Base-by-base conservation (phyloP, 2,329 filamentous ascomycete genomes). In the Cordyceps farinosa region DNA sequence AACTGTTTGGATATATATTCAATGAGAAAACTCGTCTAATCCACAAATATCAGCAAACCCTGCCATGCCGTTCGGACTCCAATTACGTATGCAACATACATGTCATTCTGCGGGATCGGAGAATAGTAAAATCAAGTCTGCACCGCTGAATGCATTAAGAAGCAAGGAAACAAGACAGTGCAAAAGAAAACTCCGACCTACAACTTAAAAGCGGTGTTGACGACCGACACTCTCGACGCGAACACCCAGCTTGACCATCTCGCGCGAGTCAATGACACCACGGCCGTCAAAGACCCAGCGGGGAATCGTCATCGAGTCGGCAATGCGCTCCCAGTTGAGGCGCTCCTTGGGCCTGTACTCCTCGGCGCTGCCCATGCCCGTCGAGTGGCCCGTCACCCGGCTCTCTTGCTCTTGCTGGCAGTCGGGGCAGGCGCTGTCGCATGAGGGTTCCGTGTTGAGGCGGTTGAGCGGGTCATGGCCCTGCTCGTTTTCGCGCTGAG, bases 251-350 rank as follows among this genome's bases (percentile, higher is more conserved):
- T 78, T 78, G 45, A 75, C 74, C 76, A 84, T 79, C 66, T 78
- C 75, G 29, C 73, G 72, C 22, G 76, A 76, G 66, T 85, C 80
- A 53, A 85, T 78, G 36, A 84, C 78, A 45, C 82, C 81, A 61
- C 80, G 80, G n/a, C 83, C 83, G 64, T 85, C 82, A 72, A 85
- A 85, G 32, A 85, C 74, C 81, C 81, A 84, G 63, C 78, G 80
- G 11, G 83, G 82, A 73, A 81, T 79, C 55, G 75, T 76, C 81
- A 85, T 84, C 66, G 73, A 71, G 59, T 76, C 70, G 51, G 80
- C 75, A 50, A 85, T 80, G 71, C 74, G 77, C 61, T 74, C 75
- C 82, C 83, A 85, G 73, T 85, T 80, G 22, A 85, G 70, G 44
- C 72, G 75, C 70, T 80, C 80, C 71, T 79, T 82, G 61, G 76